phyloP scores from a whole-genome alignment of 495 filamentous ascomycete species.

The Pseudevernia furfuracea region DNA sequence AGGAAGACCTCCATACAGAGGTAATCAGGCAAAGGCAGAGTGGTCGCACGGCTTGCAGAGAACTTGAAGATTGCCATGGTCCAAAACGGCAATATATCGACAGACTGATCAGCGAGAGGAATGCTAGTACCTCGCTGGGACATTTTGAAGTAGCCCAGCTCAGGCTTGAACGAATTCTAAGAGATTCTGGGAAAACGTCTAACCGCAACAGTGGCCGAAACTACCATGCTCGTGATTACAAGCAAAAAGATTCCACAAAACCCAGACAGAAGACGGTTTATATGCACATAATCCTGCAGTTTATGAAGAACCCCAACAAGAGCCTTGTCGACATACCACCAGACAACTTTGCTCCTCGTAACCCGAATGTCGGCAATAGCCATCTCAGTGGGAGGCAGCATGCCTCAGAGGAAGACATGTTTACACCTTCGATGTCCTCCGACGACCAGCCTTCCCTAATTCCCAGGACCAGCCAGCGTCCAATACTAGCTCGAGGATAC shows the following conservation, averaged over 20 bases:
- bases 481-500: background rate
- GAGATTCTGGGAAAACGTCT: background rate
- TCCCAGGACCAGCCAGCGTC: background rate
- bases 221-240: constrained; percentile 5
- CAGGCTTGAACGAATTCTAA: constrained; percentile 1
- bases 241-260: background rate
- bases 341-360: background rate
- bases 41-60: constrained; percentile 7
- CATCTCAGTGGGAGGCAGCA: background rate
- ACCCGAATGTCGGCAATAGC: background rate
- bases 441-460: background rate
- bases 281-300: constrained; percentile 4
- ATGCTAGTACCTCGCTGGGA: background rate
- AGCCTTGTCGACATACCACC: background rate
- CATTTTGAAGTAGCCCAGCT: constrained; percentile 7
- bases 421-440: background rate
- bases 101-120: constrained; percentile 7
- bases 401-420: background rate
- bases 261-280: constrained; percentile 1
- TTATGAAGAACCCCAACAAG: background rate
- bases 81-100: constrained; percentile 8
- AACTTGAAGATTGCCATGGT: constrained; percentile 6
- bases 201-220: background rate
- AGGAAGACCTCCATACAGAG: constrained; percentile 6
- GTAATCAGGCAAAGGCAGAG: constrained; percentile 9